Evolutionary conservation across 306 rosid genomes (phyloP), one percentile per base, ranked within the genome.

Genomic region (Pueraria montana): DNA sequence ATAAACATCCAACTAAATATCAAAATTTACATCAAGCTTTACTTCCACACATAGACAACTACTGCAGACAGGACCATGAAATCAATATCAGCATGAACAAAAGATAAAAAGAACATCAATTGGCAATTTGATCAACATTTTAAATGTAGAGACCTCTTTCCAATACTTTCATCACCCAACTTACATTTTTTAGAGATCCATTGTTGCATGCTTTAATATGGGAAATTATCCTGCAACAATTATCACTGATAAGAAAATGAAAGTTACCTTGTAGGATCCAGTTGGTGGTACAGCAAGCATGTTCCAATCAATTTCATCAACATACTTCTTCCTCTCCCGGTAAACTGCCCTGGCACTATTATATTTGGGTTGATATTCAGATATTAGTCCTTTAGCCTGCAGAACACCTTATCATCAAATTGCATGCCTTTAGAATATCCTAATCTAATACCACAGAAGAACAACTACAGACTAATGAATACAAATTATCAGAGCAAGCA

Each of bases 281-380:
- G 92, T 90, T 78, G 99, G 96, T 75, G 99, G 99, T 75, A 95
- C 91, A 55, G 99, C 98, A 83, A 95, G 98, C 92, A 92, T 87
- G 80, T 93, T 95, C 92, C 91, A 89, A 83, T 95, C 99, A 72
- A 93, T 91, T 87, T 90, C 98, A 45, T 95, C 99, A 32, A 93
- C 81, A 72, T 89, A 92, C 88, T 95, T 95, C 89, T 95, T 95
- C 81, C 93, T 81, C 91, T 95, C 99, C 79, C 99, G 86, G 63
- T 95, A 95, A 76, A 95, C 98, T n/a, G 99, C 99, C 85, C 98
- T 87, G 12, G 98, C 98, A 84, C 94, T 92, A 52, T 86, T 93
- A 84, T 89, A 95, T 77, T 93, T 93, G 16, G 97, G 96, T 86
- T 95, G 98, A 90, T 91, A 95, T 56, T 95, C 99, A 67, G 99